These are phyloP conservation scores for Pisolithus microcarpus DNA, from an alignment of 768 basidiomycete species.

Conservation along the genomic window DNA sequence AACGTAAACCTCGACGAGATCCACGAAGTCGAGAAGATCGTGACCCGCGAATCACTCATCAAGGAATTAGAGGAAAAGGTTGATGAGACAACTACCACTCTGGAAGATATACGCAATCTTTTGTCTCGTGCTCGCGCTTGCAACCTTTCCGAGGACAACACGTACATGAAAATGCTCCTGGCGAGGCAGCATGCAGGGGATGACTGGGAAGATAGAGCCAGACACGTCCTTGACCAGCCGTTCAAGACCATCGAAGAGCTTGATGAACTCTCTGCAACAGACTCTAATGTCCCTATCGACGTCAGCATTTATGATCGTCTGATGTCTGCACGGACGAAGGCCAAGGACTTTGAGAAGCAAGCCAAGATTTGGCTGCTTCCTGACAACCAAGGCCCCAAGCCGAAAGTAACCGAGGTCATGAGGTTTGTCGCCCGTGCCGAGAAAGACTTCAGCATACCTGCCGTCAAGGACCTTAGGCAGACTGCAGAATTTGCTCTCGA, in stretches of 20 bases:
- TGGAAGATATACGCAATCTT: conserved; percentile 72
- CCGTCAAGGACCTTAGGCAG: conserved; percentile 58
- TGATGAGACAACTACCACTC: conserved; percentile 56
- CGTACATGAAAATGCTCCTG: conserved; percentile 56
- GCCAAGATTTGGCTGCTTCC: conserved; percentile 63
- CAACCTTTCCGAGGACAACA: conserved; percentile 58
- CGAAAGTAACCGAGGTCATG: conserved; percentile 62
- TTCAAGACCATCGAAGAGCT: conserved; percentile 72
- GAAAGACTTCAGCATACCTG: conserved; percentile 67
- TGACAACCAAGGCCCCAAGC: conserved; percentile 47
- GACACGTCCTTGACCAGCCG: conserved; percentile 56
- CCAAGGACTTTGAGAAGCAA: conserved; percentile 73
- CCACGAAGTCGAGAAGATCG: conserved; percentile 68
- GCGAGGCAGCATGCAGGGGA: conserved; percentile 60
- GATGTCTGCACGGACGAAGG: conserved; percentile 56
- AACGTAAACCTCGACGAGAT: conserved; percentile 84
- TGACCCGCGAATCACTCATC: conserved; percentile 70
- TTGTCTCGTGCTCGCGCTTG: conserved; percentile 64
- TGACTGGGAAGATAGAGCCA: conserved; percentile 72
- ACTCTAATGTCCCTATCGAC: conserved; percentile 64
- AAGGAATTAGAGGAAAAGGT: conserved; percentile 68
- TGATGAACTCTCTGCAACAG: conserved; percentile 61
- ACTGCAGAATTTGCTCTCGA: conserved; percentile 73
- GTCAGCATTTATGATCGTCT: conserved; percentile 58
- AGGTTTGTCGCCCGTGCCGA: conserved; percentile 63